Base-by-base conservation (phyloP, 2,329 filamentous ascomycete genomes). In the Coniochaeta sp. region DNA sequence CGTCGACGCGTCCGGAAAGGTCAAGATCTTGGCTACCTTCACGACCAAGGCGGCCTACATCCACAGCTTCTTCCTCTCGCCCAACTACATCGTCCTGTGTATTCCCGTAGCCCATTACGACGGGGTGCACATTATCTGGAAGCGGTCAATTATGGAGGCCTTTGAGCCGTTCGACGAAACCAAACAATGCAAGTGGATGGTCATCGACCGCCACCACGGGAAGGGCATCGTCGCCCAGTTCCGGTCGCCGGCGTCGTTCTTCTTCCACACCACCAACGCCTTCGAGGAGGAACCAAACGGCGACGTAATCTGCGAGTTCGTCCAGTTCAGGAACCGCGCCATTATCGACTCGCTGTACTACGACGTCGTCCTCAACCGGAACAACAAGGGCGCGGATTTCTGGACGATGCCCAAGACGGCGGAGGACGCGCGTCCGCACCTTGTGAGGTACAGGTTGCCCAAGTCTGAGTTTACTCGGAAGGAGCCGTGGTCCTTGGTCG, bases 241-340 rank as follows among this genome's bases (percentile, higher is more conserved):
- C 60, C 77, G 84, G 16, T 85, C 81, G n/a, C 75, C 79, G 0
- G 78, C 86, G 0, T 83, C 83, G 45, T 95, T 91, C 71, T 85
- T 82, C 66, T 95, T 95, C 65, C 89, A 95, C 67, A 81, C 80
- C 0, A 73, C 89, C 62, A 95, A 95, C 58, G 80, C 87, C 0
- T 94, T 84, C 63, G 87, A 92, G 60, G 78, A 88, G 56, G 56
- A 60, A 0, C 68, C 73, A 1, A 59, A 63, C 0, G 63, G 61
- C 2, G 52, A 61, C 9, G 73, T 94, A 16, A 71, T 83, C 27
- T 82, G 85, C 51, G 89, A 95, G 54, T 63, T 86, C 1, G 67
- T 83, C 27, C 71, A 79, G 49, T 91, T 86, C 60, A 73, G 80
- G 0, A 85, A 79, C 49, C 67, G 79, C 1, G 82, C 89, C 52